A percentile compares a stretch with the other conserved stretches of the same genome.
Evolutionary conservation across 768 basidiomycete genomes (phyloP).

Genomic region (Heimioporus sp.): DNA sequence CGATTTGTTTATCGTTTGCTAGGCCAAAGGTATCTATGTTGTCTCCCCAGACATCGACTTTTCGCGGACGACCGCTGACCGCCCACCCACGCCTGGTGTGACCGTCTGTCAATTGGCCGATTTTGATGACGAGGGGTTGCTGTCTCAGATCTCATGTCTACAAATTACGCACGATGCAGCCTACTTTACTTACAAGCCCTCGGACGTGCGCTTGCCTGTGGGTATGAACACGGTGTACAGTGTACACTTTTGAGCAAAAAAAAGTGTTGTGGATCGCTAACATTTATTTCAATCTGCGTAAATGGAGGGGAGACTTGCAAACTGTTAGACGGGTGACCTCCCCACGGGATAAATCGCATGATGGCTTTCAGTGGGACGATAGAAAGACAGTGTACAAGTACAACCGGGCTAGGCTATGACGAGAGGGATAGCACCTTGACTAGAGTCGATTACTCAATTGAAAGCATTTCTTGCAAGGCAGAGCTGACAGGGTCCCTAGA

Average conservation of each 20-base stretch:
- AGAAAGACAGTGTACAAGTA: too few relatives aligned
- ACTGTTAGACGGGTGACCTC: too few relatives aligned
- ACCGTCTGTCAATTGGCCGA: conserved; percentile 15
- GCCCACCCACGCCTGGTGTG: conserved; percentile 32
- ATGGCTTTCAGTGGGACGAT: too few relatives aligned
- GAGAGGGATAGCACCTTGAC: too few relatives aligned
- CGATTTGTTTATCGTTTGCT: background rate
- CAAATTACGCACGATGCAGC: conserved; percentile 54
- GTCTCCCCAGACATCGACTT: conserved; percentile 25
- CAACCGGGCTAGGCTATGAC: too few relatives aligned
- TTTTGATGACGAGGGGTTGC: conserved; percentile 8
- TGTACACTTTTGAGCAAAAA: background rate
- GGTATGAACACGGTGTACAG: background rate
- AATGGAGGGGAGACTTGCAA: too few relatives aligned
- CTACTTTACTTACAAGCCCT: conserved; percentile 39
- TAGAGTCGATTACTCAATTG: too few relatives aligned
- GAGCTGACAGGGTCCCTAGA: too few relatives aligned
- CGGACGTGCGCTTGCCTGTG: background rate
- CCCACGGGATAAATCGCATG: too few relatives aligned
- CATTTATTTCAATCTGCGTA: too few relatives aligned
- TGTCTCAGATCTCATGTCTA: conserved; percentile 43
- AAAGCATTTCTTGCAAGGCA: too few relatives aligned
- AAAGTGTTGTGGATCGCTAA: background rate
- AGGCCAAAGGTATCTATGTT: conserved; percentile 23
- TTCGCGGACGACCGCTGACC: conserved; percentile 23